Conservation (phyloP, 2,329 filamentous ascomycete species). For the Aspergillus eucalypticola region DNA sequence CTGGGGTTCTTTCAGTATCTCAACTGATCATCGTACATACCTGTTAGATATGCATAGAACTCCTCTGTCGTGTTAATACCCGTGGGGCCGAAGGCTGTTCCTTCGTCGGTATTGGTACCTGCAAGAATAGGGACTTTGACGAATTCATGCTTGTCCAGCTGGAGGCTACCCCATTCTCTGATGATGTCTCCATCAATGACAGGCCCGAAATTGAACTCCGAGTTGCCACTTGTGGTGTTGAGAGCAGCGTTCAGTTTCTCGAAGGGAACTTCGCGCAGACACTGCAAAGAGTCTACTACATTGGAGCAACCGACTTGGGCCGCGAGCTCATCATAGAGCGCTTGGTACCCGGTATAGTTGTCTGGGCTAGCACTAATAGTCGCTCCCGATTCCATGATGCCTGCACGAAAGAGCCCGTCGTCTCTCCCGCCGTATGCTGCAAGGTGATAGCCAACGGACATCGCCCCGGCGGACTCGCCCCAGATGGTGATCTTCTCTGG, state of each 20-base stretch:
- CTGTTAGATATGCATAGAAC: conserved; percentile 48
- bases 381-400: conserved; percentile 55
- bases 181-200: conserved; percentile 60
- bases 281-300: conserved; percentile 60
- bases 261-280: conserved; percentile 64
- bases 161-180: conserved; percentile 52
- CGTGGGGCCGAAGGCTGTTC: conserved; percentile 55
- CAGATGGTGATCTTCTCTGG: conserved; percentile 47
- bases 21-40: conserved; percentile 12
- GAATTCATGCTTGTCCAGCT: conserved; percentile 60
- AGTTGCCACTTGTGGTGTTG: conserved; percentile 40
- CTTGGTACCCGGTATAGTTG: conserved; percentile 40
- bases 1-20: neutral
- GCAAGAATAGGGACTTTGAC: conserved; percentile 64
- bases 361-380: conserved; percentile 48
- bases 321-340: conserved; percentile 65
- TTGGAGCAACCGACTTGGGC: conserved; percentile 59
- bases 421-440: conserved; percentile 57
- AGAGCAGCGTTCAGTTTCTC: conserved; percentile 59
- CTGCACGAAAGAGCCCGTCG: conserved; percentile 56
- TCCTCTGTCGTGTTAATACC: conserved; percentile 59
- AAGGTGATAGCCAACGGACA: conserved; percentile 53
- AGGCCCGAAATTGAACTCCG: conserved; percentile 41
- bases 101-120: conserved; percentile 68
- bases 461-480: conserved; percentile 60